Evolutionary conservation across 495 filamentous ascomycete genomes (phyloP).

Genomic region (Immersiella caudata): DNA sequence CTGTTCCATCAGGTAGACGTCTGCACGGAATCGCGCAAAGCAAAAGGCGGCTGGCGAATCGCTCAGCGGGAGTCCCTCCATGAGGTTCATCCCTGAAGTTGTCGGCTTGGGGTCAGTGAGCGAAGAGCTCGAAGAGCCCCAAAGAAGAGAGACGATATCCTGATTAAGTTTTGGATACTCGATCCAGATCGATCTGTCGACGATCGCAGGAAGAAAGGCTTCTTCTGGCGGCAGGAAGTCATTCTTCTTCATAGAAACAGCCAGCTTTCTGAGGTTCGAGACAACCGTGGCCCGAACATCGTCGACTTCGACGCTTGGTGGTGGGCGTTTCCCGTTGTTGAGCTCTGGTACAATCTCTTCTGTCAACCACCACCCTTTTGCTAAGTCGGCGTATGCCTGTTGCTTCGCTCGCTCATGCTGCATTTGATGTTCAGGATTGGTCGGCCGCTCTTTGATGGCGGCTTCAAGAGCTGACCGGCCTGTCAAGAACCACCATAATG

Average conservation of each 20-base stretch:
- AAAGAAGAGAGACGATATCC: slow-evolving; percentile 66
- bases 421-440: slow-evolving; percentile 45
- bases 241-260: slow-evolving; percentile 81
- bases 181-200: slow-evolving; percentile 76
- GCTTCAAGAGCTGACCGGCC: slow-evolving; percentile 73
- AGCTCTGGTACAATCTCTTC: slow-evolving; percentile 65
- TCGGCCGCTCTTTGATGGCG: slow-evolving; percentile 64
- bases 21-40: slow-evolving; percentile 72
- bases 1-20: slow-evolving; percentile 69
- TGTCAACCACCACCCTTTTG: slow-evolving; percentile 81
- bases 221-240: slow-evolving; percentile 69
- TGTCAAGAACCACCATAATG: slow-evolving; percentile 85
- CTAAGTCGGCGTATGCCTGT: slow-evolving; percentile 77
- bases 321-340: slow-evolving; percentile 36
- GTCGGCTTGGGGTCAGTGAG: slow-evolving; percentile 39
- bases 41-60: slow-evolving; percentile 71
- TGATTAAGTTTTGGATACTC: slow-evolving; percentile 69
- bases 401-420: slow-evolving; percentile 51
- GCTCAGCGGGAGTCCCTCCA: slow-evolving; percentile 71
- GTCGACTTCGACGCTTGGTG: slow-evolving; percentile 45
- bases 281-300: slow-evolving; percentile 58
- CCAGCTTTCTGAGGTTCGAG: slow-evolving; percentile 68
- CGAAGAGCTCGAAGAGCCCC: slow-evolving; percentile 59
- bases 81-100: slow-evolving; percentile 49
- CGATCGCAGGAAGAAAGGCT: slow-evolving; percentile 62